phyloP scores from a whole-genome alignment of 2,329 filamentous ascomycete species.

The Beauveria sp. region DNA sequence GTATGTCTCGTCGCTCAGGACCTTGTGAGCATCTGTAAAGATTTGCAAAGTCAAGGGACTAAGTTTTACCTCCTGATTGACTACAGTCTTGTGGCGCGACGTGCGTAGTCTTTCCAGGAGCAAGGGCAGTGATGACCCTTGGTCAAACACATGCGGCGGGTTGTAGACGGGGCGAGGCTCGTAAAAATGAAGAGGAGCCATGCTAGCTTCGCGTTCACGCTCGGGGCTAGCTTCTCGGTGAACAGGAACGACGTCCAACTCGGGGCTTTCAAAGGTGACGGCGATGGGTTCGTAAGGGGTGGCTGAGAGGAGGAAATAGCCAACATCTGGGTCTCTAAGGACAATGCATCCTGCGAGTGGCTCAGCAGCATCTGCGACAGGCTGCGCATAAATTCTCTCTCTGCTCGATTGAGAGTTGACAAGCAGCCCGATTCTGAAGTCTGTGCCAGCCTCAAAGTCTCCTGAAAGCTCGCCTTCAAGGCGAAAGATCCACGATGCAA shows the following conservation, averaged over 20 bases:
- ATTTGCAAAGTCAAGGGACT: slow-evolving; percentile 64
- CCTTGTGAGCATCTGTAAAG: slow-evolving; percentile 65
- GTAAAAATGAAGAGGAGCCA: slow-evolving; percentile 43
- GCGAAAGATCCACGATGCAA: slow-evolving; percentile 56
- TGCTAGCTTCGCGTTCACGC: slow-evolving; percentile 34
- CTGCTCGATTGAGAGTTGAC: slow-evolving; percentile 51
- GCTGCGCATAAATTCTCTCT: slow-evolving; percentile 50
- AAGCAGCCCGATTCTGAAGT: slow-evolving; percentile 54
- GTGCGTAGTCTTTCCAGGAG: slow-evolving; percentile 51
- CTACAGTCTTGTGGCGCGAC: slow-evolving; percentile 50
- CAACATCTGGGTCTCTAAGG: slow-evolving; percentile 54
- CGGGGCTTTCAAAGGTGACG: slow-evolving; percentile 52
- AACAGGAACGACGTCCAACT: slow-evolving; percentile 39
- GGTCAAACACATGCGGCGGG: slow-evolving; percentile 52
- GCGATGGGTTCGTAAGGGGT: slow-evolving; percentile 51
- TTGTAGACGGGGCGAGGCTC: slow-evolving; percentile 62
- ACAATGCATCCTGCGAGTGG: slow-evolving; percentile 46
- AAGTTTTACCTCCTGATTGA: slow-evolving; percentile 62
- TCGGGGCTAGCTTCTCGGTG: slow-evolving; percentile 34
- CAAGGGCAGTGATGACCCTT: slow-evolving; percentile 46
- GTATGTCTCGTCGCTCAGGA: slow-evolving; percentile 62
- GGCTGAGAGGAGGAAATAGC: slow-evolving; percentile 55
- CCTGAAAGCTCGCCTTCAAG: slow-evolving; percentile 53
- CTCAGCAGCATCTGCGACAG: slow-evolving; percentile 36
- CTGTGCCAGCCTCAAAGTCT: slow-evolving; percentile 49